Evolutionary conservation across 2,329 filamentous ascomycete genomes (phyloP).

Genomic region (Trichoderma atrobrunneum): DNA sequence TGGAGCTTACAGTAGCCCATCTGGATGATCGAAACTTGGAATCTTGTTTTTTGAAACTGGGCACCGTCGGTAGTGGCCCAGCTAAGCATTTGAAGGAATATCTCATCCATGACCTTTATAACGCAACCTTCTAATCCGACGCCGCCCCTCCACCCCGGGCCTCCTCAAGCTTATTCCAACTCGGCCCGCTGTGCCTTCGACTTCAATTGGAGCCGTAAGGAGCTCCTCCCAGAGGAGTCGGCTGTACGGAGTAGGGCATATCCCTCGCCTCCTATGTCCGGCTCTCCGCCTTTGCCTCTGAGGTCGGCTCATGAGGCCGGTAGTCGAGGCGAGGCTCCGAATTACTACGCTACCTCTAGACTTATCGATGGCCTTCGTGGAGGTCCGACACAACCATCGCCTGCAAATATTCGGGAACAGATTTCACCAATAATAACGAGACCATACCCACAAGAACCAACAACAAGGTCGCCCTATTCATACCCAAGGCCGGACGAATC

Average conservation of each 20-base stretch:
- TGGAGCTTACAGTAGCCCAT: not conserved
- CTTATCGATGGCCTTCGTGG: constrained; percentile 52
- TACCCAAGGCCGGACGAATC: constrained; percentile 29
- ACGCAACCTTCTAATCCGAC: constrained; percentile 43
- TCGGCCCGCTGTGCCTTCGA: constrained; percentile 54
- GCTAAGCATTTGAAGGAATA: not conserved
- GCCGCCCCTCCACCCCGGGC: constrained; percentile 50
- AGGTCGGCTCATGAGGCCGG: constrained; percentile 57
- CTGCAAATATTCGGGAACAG: constrained; percentile 26
- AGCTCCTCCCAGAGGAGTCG: constrained; percentile 49
- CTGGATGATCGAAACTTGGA: not conserved
- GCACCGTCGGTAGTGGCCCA: not conserved
- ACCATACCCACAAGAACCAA: constrained; percentile 30
- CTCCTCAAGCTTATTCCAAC: constrained; percentile 56
- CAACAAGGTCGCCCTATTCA: constrained; percentile 25
- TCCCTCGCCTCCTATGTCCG: constrained; percentile 73
- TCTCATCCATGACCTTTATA: constrained; percentile 54
- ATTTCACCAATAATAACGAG: constrained; percentile 26
- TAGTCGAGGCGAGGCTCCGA: constrained; percentile 48
- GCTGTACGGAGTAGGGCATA: constrained; percentile 59
- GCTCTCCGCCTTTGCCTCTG: constrained; percentile 60
- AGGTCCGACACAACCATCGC: constrained; percentile 29
- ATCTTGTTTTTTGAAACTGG: not conserved
- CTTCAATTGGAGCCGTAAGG: constrained; percentile 46
- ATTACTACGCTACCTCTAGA: constrained; percentile 43